phyloP scores from a whole-genome alignment of 208 protist species.

The Crithidia brevicula region DNA sequence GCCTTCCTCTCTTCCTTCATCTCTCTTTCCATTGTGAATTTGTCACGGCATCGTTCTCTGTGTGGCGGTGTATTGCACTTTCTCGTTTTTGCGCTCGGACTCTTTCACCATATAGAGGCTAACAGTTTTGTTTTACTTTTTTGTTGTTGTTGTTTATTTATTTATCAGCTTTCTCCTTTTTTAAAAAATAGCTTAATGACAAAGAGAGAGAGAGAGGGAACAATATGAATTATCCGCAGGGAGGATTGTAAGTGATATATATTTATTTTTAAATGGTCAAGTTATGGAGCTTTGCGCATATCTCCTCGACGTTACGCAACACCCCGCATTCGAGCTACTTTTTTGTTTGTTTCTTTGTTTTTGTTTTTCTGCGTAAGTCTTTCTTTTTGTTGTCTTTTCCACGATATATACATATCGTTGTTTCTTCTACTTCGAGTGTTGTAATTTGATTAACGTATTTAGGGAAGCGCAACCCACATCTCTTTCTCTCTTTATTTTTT shows the following conservation, averaged over 20 bases:
- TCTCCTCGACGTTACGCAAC: not conserved
- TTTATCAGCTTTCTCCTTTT: too few species aligned
- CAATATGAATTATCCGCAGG: too few species aligned
- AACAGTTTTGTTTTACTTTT: too few species aligned
- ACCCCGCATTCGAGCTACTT: not conserved
- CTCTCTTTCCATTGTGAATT: not conserved
- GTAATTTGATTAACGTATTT: too few species aligned
- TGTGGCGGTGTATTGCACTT: not conserved
- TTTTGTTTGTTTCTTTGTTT: constrained; percentile 7
- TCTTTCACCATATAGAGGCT: too few species aligned
- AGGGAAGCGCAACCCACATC: too few species aligned
- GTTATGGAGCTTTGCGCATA: too few species aligned
- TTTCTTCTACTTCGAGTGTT: not conserved
- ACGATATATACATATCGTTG: not conserved
- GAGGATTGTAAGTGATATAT: too few species aligned
- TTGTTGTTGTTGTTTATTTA: too few species aligned
- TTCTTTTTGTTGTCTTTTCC: not conserved
- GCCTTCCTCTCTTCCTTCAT: not conserved
- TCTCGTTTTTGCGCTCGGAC: not conserved
- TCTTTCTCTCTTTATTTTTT: constrained; percentile 1
- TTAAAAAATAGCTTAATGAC: too few species aligned
- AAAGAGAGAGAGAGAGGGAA: too few species aligned
- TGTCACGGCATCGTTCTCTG: not conserved
- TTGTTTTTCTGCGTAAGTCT: not conserved
- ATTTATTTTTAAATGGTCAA: too few species aligned